Conservation (phyloP, 495 filamentous ascomycete genomes). For the Polyplosphaeria fusca region DNA sequence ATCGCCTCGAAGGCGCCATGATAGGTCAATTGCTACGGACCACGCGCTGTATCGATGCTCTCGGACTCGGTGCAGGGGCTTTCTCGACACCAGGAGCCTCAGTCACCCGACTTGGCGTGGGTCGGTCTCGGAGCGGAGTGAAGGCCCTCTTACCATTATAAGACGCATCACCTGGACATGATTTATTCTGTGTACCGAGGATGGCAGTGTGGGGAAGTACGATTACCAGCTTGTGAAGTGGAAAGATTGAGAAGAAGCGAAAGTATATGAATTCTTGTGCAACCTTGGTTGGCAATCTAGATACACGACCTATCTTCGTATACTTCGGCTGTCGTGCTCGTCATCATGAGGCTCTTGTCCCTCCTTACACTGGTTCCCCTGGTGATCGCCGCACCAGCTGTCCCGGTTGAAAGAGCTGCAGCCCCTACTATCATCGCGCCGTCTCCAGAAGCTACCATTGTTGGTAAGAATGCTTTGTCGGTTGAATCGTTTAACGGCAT, state of each 20-base stretch:
- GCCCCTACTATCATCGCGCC: constrained; percentile 29
- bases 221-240: too few relatives aligned
- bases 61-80: not conserved
- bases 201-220: too few relatives aligned
- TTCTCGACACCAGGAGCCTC: constrained; percentile 5
- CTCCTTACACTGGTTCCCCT: constrained; percentile 23
- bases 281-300: too few relatives aligned
- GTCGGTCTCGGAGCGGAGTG: not conserved
- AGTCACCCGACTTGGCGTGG: constrained; percentile 1
- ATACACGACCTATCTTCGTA: constrained; percentile 1
- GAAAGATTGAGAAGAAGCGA: too few relatives aligned
- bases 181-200: too few relatives aligned
- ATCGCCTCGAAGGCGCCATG: not conserved
- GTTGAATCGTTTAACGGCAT: constrained; percentile 56
- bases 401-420: constrained; percentile 16
- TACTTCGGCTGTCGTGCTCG: not conserved
- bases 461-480: constrained; percentile 14
- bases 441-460: constrained; percentile 29
- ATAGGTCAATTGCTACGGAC: not conserved
- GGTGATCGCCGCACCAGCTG: constrained; percentile 23
- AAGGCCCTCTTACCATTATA: too few relatives aligned
- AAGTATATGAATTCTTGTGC: too few relatives aligned
- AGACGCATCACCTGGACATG: too few relatives aligned
- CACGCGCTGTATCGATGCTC: not conserved
- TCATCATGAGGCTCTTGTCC: constrained; percentile 23